Evolutionary conservation across 2,329 filamentous ascomycete species (phyloP).

Genomic region (Cordyceps javanica): DNA sequence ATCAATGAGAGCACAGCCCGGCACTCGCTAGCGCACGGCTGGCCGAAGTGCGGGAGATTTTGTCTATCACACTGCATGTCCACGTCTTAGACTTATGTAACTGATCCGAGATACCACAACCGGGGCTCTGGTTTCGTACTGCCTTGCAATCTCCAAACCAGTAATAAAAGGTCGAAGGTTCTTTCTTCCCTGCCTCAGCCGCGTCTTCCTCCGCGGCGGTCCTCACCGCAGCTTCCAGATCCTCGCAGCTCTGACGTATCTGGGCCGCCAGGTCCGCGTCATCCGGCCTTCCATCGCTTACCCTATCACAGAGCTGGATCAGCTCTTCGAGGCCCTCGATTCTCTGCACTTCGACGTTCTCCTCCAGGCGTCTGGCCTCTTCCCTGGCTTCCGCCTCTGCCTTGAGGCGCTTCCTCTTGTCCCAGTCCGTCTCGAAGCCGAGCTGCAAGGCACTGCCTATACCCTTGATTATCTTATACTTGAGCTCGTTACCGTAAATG

Average conservation of each 20-base stretch:
- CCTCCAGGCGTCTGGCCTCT: background rate
- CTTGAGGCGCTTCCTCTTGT: background rate
- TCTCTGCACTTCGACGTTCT: background rate
- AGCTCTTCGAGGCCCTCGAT: background rate
- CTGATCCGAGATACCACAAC: background rate
- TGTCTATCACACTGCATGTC: background rate
- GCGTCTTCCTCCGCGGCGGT: background rate
- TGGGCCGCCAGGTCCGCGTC: background rate
- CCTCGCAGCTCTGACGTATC: background rate
- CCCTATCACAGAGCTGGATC: background rate
- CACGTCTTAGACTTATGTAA: background rate
- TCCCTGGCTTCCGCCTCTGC: background rate
- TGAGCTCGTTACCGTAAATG: constrained; percentile 3
- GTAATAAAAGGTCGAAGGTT: background rate
- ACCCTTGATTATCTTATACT: background rate
- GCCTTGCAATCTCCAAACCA: background rate
- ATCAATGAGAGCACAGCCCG: background rate
- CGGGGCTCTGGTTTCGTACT: background rate
- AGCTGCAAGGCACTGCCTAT: background rate
- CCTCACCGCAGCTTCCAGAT: background rate
- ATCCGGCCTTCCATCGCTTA: background rate
- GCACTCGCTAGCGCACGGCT: background rate
- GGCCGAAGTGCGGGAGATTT: background rate
- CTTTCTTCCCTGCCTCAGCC: background rate
- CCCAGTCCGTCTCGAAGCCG: background rate